phyloP scores from a whole-genome alignment of 2,329 filamentous ascomycete genomes.

The Fusarium circinatum region DNA sequence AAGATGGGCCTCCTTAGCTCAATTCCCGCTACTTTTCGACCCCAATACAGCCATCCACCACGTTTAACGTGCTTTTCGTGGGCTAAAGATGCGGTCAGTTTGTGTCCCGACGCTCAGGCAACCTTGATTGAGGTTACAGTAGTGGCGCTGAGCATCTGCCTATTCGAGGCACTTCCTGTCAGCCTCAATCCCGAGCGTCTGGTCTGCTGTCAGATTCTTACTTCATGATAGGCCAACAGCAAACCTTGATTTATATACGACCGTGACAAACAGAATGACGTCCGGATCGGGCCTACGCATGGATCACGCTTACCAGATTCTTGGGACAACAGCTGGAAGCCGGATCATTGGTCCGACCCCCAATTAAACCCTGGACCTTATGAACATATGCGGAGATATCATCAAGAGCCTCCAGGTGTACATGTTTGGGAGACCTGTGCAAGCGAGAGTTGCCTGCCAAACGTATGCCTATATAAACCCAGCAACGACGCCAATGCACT shows the following conservation, averaged over 20 bases:
- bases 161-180: constrained; percentile 25
- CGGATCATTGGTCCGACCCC: constrained; percentile 17
- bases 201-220: constrained; percentile 40
- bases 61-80: constrained; percentile 2
- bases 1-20: constrained; percentile 18
- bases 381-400: constrained; percentile 13
- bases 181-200: constrained; percentile 32
- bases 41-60: constrained; percentile 4
- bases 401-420: constrained; percentile 10
- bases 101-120: constrained; percentile 8
- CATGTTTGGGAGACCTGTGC: not conserved
- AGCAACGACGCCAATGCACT: not conserved
- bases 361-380: constrained; percentile 13
- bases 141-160: constrained; percentile 24
- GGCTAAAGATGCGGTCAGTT: constrained; percentile 21
- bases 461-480: constrained; percentile 7
- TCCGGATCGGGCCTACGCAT: constrained; percentile 26
- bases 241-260: constrained; percentile 14
- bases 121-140: constrained; percentile 18
- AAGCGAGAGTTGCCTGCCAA: not conserved
- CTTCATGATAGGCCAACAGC: constrained; percentile 26
- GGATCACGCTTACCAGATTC: constrained; percentile 33
- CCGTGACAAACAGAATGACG: constrained; percentile 25
- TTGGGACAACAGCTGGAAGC: constrained; percentile 1
- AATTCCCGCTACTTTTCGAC: constrained; percentile 22